Base-by-base conservation (phyloP, 371 early-diverging fungal species). In the Actinomucor elegans region DNA sequence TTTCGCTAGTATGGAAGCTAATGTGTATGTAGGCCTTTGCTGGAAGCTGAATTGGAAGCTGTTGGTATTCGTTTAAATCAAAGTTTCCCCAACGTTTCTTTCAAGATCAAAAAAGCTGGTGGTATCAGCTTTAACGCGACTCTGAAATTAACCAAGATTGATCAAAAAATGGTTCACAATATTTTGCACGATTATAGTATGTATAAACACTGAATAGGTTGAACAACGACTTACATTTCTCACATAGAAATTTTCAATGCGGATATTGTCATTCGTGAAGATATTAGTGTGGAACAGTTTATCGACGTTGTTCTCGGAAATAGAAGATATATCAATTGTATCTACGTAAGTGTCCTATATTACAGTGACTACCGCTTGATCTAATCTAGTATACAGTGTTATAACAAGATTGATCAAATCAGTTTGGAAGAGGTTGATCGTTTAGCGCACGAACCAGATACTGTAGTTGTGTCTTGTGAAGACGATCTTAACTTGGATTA, bases 341-440 rank as follows among this genome's bases (percentile, higher is more conserved):
- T 99, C 54, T 99, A 99, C 77, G 93, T 85, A 77, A 69, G 84
- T 59, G 4, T 41, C 20, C 20, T n/a, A n/a, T n/a, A n/a, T n/a
- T n/a, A n/a, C n/a, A n/a, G n/a, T n/a, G n/a, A n/a, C n/a, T n/a
- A n/a, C n/a, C n/a, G n/a, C n/a, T n/a, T n/a, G n/a, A 15, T 14
- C 37, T 37, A 18, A 37, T n/a, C 37, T 8, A 1, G 9, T 37
- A 43, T 18, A 18, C 53, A 86, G 85, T 88, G 85, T 56, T 92
- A 90, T 70, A 99, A 99, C 87, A 99, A 99, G 84, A 94, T 99
- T 48, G 99, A 99, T 72, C 84, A 86, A 31, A 94, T 99, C 45
- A 89, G 94, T 20, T 85, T 99, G 59, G 99, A 99, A 73, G 98
- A 98, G 71, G 85, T 99, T 8, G 94, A 98, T 64, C 67, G 84